These are phyloP conservation scores for Ceratocystis albifundus DNA, from an alignment of 2,329 filamentous ascomycete species.

Conservation along the genomic window DNA sequence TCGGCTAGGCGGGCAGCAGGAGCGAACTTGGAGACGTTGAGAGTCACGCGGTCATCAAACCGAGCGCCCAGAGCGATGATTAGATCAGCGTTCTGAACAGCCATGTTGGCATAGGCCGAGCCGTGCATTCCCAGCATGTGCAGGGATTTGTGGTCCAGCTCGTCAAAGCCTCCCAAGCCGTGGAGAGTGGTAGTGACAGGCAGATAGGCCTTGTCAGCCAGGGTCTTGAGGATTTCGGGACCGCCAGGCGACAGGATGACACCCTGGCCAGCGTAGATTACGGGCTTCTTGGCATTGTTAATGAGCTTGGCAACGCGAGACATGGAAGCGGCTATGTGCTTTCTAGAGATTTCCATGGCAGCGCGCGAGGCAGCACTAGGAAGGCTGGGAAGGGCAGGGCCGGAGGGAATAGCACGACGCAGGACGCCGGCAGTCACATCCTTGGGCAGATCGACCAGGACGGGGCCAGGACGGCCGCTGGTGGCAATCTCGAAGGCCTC, in stretches of 20 bases:
- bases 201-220: constrained; percentile 82
- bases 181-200: constrained; percentile 94
- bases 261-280: constrained; percentile 92
- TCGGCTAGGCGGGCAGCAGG: constrained; percentile 78
- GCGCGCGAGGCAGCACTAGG: constrained; percentile 79
- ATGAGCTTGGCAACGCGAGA: constrained; percentile 67
- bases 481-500: constrained; percentile 98
- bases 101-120: constrained; percentile 92
- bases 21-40: constrained; percentile 72
- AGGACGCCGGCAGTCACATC: constrained; percentile 84
- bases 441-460: constrained; percentile 91
- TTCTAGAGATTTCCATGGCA: constrained; percentile 59
- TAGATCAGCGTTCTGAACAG: constrained; percentile 92
- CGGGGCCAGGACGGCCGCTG: constrained; percentile 82
- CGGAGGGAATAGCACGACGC: constrained; percentile 67
- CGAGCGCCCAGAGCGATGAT: constrained; percentile 89
- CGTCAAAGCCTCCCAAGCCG: constrained; percentile 83
- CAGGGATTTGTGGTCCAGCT: constrained; percentile 83
- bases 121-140: constrained; percentile 99
- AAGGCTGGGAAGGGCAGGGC: constrained; percentile 61
- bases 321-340: constrained; percentile 63
- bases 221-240: constrained; percentile 64
- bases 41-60: constrained; percentile 92
- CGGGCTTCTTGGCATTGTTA: constrained; percentile 81
- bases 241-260: constrained; percentile 71